Conservation (phyloP, 2,329 filamentous ascomycete genomes). For the Fusarium agapanthi region DNA sequence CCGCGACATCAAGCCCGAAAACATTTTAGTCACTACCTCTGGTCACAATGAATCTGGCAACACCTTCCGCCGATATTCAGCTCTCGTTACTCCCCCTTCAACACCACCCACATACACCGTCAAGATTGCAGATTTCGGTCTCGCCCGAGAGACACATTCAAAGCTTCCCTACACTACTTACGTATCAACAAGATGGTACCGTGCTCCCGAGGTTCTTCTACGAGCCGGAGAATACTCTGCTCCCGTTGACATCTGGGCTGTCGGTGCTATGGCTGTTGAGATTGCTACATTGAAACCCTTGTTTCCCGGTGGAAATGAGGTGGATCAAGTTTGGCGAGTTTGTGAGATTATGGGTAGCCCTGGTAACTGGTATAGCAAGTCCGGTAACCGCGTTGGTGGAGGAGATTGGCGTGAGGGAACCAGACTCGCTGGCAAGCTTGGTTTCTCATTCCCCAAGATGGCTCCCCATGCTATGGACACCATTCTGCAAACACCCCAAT, state of each 20-base stretch:
- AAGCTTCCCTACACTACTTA: constrained; percentile 98
- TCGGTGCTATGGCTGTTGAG: constrained; percentile 98
- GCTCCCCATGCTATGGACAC: constrained; percentile 96
- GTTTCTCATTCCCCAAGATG: constrained; percentile 99
- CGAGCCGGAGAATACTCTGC: constrained; percentile 97
- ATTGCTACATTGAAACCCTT: constrained; percentile 95
- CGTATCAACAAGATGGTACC: constrained; percentile 97
- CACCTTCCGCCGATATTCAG: constrained; percentile 91
- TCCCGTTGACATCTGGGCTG: constrained; percentile 97
- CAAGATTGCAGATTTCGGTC: constrained; percentile 97
- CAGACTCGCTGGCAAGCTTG: constrained; percentile 90
- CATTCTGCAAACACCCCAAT: constrained; percentile 88
- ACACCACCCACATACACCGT: constrained; percentile 94
- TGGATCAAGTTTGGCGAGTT: constrained; percentile 98
- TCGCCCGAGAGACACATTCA: constrained; percentile 96
- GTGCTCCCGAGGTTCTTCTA: constrained; percentile 92
- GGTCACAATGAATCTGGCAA: constrained; percentile 82
- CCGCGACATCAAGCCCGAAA: constrained; percentile 98
- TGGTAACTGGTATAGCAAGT: constrained; percentile 96
- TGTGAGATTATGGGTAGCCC: constrained; percentile 99
- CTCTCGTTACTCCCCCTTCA: constrained; percentile 91
- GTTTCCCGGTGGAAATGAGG: constrained; percentile 97
- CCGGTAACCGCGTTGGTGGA: constrained; percentile 85
- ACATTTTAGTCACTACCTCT: constrained; percentile 95
- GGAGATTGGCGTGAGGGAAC: constrained; percentile 98